Conservation (phyloP, 169 alveolate genomes). For the Plasmodium knowlesi region DNA sequence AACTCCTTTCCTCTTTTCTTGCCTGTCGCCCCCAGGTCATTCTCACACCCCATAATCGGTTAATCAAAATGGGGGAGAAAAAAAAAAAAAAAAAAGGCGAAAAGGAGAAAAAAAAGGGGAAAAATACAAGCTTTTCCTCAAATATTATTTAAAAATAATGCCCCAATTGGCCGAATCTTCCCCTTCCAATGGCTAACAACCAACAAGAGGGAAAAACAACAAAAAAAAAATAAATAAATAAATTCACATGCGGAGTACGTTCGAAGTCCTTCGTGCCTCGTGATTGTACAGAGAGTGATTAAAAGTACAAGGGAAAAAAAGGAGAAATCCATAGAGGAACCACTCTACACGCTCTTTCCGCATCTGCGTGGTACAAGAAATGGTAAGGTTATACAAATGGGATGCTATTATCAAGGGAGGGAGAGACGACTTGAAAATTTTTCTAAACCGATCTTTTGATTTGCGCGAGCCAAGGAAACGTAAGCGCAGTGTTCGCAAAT, state of each 20-base stretch:
- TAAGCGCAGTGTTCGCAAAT: neutral
- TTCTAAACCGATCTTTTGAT: neutral
- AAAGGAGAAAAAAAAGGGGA: neutral
- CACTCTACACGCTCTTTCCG: neutral
- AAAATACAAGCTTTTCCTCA: neutral
- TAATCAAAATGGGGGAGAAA: neutral
- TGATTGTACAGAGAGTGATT: neutral
- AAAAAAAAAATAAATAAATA: neutral
- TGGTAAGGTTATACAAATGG: neutral
- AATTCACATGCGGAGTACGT: neutral
- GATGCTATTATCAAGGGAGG: neutral
- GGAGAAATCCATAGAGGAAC: neutral
- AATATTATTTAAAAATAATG: neutral
- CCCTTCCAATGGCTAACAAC: neutral
- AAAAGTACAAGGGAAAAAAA: neutral
- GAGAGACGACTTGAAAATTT: neutral
- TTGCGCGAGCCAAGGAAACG: neutral
- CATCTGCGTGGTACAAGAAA: neutral
- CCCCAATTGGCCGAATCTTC: neutral
- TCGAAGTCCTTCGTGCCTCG: neutral
- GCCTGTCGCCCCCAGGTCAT: neutral
- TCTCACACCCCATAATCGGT: neutral
- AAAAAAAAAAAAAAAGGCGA: neutral
- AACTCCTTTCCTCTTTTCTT: neutral
- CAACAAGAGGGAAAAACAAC: neutral